phyloP scores from a whole-genome alignment of 2,329 filamentous ascomycete species.

The Nakataea oryzae region DNA sequence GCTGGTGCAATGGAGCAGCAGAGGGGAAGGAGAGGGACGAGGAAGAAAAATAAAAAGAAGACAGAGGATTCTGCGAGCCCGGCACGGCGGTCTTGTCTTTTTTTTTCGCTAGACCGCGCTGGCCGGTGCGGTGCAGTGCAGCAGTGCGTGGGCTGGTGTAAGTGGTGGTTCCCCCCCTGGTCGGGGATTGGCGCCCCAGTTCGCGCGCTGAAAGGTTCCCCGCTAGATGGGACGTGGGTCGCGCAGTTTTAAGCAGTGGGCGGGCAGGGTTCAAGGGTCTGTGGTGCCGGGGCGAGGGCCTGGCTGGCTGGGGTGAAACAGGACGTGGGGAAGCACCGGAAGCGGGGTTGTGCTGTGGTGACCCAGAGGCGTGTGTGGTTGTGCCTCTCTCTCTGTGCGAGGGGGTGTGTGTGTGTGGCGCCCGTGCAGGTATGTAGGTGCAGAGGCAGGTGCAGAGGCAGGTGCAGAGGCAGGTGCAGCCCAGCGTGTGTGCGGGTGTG shows the following conservation, averaged over 20 bases:
- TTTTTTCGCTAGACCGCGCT: neutral
- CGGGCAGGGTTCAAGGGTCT: neutral
- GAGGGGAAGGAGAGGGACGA: neutral
- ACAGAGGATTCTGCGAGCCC: neutral
- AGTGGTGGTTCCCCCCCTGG: neutral
- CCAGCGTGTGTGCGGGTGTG: no score
- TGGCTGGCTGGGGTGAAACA: conserved; percentile 3
- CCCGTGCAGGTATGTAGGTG: no score
- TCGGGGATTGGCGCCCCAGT: neutral
- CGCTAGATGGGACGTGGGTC: neutral
- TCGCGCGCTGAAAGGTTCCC: neutral
- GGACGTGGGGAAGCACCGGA: conserved; percentile 1
- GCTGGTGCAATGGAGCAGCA: no score
- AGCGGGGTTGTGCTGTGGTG: neutral
- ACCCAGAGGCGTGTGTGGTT: neutral
- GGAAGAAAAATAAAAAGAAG: neutral
- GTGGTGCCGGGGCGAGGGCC: neutral
- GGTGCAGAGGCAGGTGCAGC: neutral
- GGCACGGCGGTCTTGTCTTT: neutral
- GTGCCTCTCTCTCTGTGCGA: no score
- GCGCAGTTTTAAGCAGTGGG: neutral
- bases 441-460: neutral
- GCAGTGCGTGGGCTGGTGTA: neutral
- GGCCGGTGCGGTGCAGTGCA: neutral
- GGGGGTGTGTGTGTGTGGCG: neutral